These are phyloP conservation scores for Parasitella parasitica DNA, from an alignment of 371 early-diverging fungal species.

Conservation along the genomic window DNA sequence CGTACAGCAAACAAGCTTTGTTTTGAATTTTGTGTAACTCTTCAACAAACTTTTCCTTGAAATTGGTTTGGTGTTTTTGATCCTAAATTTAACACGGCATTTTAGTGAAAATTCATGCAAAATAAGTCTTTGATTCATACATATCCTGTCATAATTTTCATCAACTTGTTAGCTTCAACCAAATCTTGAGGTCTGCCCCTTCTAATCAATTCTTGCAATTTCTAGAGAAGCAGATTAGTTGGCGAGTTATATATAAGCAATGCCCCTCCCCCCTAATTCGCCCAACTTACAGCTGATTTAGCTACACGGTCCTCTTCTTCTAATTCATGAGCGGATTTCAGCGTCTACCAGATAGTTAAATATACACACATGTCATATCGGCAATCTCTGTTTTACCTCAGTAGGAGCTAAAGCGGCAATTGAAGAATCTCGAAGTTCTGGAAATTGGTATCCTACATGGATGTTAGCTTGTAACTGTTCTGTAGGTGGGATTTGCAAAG, in stretches of 20 bases:
- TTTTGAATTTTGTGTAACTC: slow-evolving; percentile 84
- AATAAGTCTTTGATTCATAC: slow-evolving; percentile 50
- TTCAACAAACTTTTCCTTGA: slow-evolving; percentile 74
- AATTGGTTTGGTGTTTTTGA: slow-evolving; percentile 75
- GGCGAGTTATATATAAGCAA: no score
- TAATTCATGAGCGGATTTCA: slow-evolving; percentile 88
- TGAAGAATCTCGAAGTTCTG: slow-evolving; percentile 68
- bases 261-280: no score
- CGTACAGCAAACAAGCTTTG: slow-evolving; percentile 75
- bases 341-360: slow-evolving; percentile 35
- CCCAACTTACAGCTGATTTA: slow-evolving; percentile 75
- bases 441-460: slow-evolving; percentile 81
- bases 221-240: slow-evolving; percentile 44
- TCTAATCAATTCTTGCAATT: slow-evolving; percentile 95
- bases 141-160: slow-evolving; percentile 96
- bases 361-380: no score
- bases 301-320: slow-evolving; percentile 91
- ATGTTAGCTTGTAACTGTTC: neutral
- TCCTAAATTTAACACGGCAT: slow-evolving; percentile 54
- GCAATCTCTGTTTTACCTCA: slow-evolving; percentile 47
- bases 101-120: neutral
- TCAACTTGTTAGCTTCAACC: slow-evolving; percentile 91
- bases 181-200: slow-evolving; percentile 91
- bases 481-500: neutral
- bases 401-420: slow-evolving; percentile 65